Base-by-base conservation (phyloP, 169 alveolate genomes). In the Plasmodium knowlesi region DNA sequence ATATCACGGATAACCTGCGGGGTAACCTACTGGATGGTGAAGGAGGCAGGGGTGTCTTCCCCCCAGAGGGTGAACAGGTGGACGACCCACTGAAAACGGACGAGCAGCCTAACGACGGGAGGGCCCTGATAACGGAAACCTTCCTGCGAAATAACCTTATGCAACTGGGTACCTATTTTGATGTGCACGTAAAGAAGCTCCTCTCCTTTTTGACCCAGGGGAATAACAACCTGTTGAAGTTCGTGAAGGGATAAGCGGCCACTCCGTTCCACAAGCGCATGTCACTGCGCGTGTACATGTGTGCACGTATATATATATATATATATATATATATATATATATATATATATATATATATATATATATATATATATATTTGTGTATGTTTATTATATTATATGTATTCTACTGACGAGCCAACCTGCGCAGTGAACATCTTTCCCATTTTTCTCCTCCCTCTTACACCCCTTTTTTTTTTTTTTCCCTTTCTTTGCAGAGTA, bases 191-290 rank as follows among this genome's bases (percentile, higher is more conserved):
- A 14, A 25, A 53, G 37, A 85, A 85, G 12, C 30, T 73, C 28
- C 37, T 28, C 72, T 46, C 85, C 30, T 73, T 53, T 19, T 61
- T 85, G 57, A 73, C 93, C n/a, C 93, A 85, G 70, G 93, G 93
- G 5, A 85, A 85, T 50, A 85, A 85, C 72, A 50, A 85, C 67
- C 73, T 85, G 19, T 25, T 71, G 10, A 84, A 32, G 92, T 84
- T 43, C n/a, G 84, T 3, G 37, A 37, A 61, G 41, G 28, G 61
- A 25, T 0, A 22, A 28, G 25, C 30, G 46, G 46, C 53, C 9
- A 4, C 46, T 0, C 46, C 46, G 46, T 9, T 39, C 9, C 14
- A 41, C 54, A 43, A 2, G 54, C 54, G 37, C 78, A 16, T 12
- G 78, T 5, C 32, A 28, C 37, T 0, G 19, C 0, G n/a, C 9